These are phyloP conservation scores for Eucalyptus sp. DNA, from an alignment of 345 rosid species.

Conservation along the genomic window DNA sequence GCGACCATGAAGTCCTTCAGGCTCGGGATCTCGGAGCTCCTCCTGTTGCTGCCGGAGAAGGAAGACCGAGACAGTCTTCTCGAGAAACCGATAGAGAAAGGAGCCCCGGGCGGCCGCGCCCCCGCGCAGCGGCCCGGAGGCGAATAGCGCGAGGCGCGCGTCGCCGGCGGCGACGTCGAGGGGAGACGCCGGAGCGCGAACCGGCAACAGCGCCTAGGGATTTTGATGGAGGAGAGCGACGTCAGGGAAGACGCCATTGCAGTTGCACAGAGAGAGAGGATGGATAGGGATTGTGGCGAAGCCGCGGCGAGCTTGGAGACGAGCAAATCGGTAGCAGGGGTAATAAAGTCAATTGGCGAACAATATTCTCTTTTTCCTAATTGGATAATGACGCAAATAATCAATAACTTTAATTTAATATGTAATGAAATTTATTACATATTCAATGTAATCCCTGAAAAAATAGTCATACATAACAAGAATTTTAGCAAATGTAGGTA, in stretches of 20 bases:
- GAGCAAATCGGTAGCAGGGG: not conserved
- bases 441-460: too few species aligned
- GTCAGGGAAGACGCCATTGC: conserved; percentile 67
- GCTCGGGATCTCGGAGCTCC: conserved; percentile 21
- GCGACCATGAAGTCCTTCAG: conserved; percentile 54
- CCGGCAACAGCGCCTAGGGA: conserved; percentile 23
- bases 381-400: too few species aligned
- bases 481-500: too few species aligned
- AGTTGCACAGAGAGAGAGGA: not conserved
- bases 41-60: not conserved
- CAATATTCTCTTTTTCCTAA: not conserved
- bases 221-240: conserved; percentile 38
- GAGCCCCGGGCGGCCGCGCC: conserved; percentile 1
- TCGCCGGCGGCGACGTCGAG: not conserved
- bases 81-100: conserved; percentile 19
- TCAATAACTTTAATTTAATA: too few species aligned
- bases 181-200: conserved; percentile 25
- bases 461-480: too few species aligned
- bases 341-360: not conserved
- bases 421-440: too few species aligned
- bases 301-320: not conserved
- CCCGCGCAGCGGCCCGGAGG: conserved; percentile 2
- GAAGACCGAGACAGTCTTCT: conserved; percentile 34
- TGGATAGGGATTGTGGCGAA: not conserved
- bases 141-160: not conserved